These are phyloP conservation scores for Isabelozyma rhagii DNA, from an alignment of 805 yeast genomes.

Conservation along the genomic window DNA sequence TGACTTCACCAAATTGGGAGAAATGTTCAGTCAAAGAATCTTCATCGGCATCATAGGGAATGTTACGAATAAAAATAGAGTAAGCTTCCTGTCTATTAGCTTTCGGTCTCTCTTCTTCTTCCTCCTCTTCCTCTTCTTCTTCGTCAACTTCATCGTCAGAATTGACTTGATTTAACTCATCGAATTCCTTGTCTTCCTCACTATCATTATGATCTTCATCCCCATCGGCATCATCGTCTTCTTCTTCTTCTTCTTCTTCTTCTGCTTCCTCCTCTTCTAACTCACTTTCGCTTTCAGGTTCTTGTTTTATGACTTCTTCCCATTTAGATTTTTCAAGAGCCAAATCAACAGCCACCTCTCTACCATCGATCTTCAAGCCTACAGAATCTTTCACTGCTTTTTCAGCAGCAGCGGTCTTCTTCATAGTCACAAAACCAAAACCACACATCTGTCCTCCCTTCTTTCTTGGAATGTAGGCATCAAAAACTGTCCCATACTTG, in stretches of 20 bases:
- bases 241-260: conserved; percentile 34
- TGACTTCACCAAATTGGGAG: conserved; percentile 76
- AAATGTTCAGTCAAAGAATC: conserved; percentile 80
- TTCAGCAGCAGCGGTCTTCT: conserved; percentile 71
- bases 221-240: conserved; percentile 24
- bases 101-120: conserved; percentile 30
- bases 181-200: conserved; percentile 15
- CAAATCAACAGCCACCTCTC: conserved; percentile 91
- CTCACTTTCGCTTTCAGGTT: conserved; percentile 28
- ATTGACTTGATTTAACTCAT: conserved; percentile 28
- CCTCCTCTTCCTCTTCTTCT: conserved; percentile 24
- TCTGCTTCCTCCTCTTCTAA: conserved; percentile 39
- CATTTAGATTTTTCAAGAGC: conserved; percentile 88
- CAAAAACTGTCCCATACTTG: conserved; percentile 81
- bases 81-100: conserved; percentile 63
- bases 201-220: conserved; percentile 36
- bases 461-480: conserved; percentile 85
- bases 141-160: conserved; percentile 28
- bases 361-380: conserved; percentile 79
- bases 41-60: conserved; percentile 90
- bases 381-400: conserved; percentile 72
- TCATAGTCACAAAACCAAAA: conserved; percentile 92
- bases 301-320: conserved; percentile 51
- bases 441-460: conserved; percentile 89
- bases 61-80: conserved; percentile 84